Percentiles rank a stretch among this genome's conserved stretches.
Conservation (phyloP, 2,329 filamentous ascomycete species). For the Trichoderma guizhouense region DNA sequence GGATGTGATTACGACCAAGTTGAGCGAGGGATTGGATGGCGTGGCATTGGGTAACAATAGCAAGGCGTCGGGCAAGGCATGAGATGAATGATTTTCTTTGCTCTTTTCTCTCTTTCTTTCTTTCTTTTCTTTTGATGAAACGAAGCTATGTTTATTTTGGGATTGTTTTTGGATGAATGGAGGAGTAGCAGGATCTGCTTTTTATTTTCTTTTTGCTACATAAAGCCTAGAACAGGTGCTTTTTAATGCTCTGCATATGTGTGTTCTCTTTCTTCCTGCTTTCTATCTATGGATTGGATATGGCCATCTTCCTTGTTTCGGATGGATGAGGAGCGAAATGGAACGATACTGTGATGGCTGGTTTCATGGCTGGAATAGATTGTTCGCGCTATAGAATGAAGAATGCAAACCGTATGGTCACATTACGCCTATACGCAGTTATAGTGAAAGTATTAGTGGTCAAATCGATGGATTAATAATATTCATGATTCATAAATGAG, state of each 20-base stretch:
- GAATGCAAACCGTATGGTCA: not conserved
- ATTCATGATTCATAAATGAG: not conserved
- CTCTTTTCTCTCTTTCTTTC: not conserved
- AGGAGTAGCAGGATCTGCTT: not conserved
- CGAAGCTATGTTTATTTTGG: not conserved
- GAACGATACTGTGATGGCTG: not conserved
- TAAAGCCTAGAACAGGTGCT: not conserved
- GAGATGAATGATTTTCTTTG: not conserved
- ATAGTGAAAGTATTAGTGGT: not conserved
- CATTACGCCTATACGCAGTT: too few relatives aligned
- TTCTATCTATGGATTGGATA: not conserved
- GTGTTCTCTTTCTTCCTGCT: not conserved
- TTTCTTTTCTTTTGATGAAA: not conserved
- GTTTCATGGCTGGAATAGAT: slow-evolving; percentile 6
- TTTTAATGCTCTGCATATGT: not conserved
- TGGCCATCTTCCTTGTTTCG: not conserved
- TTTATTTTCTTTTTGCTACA: not conserved
- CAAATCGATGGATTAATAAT: not conserved
- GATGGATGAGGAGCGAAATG: not conserved
- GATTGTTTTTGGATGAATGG: not conserved
- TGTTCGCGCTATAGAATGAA: not conserved
- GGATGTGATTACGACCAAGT: slow-evolving; percentile 40
- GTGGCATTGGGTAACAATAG: slow-evolving; percentile 25
- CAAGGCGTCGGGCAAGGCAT: slow-evolving; percentile 19
- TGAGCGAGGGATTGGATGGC: slow-evolving; percentile 35